phyloP scores from a whole-genome alignment of 345 rosid genomes.

The Pistacia atlantica region DNA sequence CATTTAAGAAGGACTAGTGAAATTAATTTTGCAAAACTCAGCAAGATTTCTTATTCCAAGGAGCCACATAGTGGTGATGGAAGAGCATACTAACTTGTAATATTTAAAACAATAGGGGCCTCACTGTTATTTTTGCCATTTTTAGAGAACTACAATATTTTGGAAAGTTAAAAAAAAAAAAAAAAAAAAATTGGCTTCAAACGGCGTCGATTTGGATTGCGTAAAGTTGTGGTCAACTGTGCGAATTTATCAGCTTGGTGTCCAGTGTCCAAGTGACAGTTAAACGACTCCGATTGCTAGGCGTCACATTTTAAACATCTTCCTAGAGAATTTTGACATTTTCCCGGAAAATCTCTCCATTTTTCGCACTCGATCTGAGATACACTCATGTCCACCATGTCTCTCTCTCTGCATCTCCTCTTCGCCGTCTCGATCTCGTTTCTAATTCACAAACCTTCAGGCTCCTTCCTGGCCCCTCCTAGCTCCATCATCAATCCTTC shows the following conservation, averaged over 20 bases:
- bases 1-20: too few species aligned
- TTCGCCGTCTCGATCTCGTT: conserved; percentile 37
- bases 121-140: too few species aligned
- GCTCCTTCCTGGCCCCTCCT: conserved; percentile 52
- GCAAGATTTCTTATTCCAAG: too few species aligned
- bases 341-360: conserved; percentile 18
- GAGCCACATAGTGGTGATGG: too few species aligned
- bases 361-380: conserved; percentile 17
- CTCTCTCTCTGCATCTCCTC: conserved; percentile 26
- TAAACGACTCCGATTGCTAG: not conserved
- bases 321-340: conserved; percentile 7
- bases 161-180: too few species aligned
- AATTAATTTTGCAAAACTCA: too few species aligned
- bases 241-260: not conserved
- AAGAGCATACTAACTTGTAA: too few species aligned
- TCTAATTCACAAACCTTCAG: conserved; percentile 36
- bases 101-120: too few species aligned
- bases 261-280: not conserved
- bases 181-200: too few species aligned
- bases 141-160: too few species aligned
- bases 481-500: conserved; percentile 74
- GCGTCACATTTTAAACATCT: not conserved
- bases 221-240: not conserved
- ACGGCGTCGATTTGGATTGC: too few species aligned
- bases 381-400: conserved; percentile 17